Evolutionary conservation across 2,329 filamentous ascomycete genomes (phyloP), one percentile per base, ranked within the genome.

Genomic region (Beauveria varroae): DNA sequence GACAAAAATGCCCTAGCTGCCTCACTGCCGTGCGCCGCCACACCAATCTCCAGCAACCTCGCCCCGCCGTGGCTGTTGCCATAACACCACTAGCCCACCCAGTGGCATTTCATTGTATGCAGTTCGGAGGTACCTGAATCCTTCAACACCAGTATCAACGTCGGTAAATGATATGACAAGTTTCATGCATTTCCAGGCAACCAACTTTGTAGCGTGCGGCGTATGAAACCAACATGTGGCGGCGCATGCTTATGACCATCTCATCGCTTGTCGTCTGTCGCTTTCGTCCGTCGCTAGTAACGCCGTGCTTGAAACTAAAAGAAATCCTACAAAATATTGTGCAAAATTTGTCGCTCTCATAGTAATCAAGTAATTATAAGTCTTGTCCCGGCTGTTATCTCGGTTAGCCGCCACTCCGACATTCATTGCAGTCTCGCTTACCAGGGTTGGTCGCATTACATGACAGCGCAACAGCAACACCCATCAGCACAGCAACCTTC

Each of bases 401-500:
- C n/a, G 12, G 20, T 49, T 40, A 57, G 44, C 5, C n/a, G 20
- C 20, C 28, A 43, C 5, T 8, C 16, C 16, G 20, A 1, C 28
- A 12, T 20, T 14, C 16, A 20, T 20, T 24, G n/a, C 26, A 30
- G 22, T 40, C 26, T 56, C 26, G n/a, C 53, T 26, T 41, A 54
- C 55, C 49, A 61, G 20, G 12, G 22, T 18, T n/a, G 20, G 10
- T 44, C 51, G 50, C 58, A 18, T 50, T 61, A 61, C 60, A 61
- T 61, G 52, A 61, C 24, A 5, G 50, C 26, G 30, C 55, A 57
- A 16, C 54, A 57, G 34, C 43, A 61, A 24, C 50, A 55, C 28
- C 60, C 60, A 6, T 61, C 51, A 51, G 62, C 58, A 57, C 70
- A 66, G 59, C 72, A 74, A 55, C 72, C 73, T 18, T 72, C 69